These are phyloP conservation scores for Trichoderma polysporum DNA, from an alignment of 2,329 filamentous ascomycete genomes.

Conservation along the genomic window DNA sequence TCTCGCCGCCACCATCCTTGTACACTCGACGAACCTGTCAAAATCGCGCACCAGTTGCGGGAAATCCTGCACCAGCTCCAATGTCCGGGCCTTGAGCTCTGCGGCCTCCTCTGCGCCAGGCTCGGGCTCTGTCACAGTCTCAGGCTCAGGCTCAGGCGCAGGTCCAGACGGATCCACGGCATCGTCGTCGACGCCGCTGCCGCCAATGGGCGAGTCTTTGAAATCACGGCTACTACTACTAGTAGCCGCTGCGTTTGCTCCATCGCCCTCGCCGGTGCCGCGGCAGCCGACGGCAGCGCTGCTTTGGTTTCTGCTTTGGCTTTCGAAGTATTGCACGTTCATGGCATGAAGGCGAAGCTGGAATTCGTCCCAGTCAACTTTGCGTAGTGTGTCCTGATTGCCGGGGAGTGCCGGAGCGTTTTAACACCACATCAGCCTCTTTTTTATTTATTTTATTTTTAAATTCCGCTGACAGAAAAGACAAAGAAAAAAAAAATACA, in stretches of 20 bases:
- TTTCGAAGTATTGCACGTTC: constrained; percentile 24
- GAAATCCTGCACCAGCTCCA: constrained; percentile 30
- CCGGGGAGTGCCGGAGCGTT: neutral
- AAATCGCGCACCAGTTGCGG: constrained; percentile 32
- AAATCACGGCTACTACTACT: neutral
- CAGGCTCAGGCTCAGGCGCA: neutral
- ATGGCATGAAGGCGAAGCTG: constrained; percentile 23
- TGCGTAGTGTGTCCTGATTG: constrained; percentile 27
- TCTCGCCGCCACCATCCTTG: constrained; percentile 18
- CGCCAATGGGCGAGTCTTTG: neutral
- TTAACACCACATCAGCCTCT: neutral
- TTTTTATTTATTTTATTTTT: neutral
- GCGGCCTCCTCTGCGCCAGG: constrained; percentile 19
- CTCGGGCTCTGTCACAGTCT: constrained; percentile 11
- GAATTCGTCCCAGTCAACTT: constrained; percentile 31
- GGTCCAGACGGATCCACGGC: neutral
- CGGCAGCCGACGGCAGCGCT: constrained; percentile 3
- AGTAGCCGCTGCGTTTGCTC: neutral
- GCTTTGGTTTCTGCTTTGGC: neutral
- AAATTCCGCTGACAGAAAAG: neutral
- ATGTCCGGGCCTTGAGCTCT: constrained; percentile 26
- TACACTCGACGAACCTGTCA: constrained; percentile 27
- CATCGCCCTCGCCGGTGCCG: constrained; percentile 4
- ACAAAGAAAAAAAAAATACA: neutral
- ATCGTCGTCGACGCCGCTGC: neutral